Percentiles rank a stretch among this genome's conserved stretches.
phyloP scores from a whole-genome alignment of 345 rosid species.

The Aquilaria yunnanensis region DNA sequence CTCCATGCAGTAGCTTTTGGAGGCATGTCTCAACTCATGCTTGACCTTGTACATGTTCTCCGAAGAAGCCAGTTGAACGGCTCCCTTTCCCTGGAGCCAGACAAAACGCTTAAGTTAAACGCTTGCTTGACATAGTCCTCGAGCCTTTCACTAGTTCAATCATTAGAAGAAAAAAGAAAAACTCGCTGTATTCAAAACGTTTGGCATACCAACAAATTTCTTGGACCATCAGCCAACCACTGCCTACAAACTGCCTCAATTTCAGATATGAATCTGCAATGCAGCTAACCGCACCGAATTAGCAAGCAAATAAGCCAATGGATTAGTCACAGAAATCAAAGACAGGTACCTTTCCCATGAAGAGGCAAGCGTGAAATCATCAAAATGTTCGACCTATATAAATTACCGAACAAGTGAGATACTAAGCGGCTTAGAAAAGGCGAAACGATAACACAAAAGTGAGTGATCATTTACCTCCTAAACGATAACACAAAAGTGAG shows the following conservation, averaged over 20 bases:
- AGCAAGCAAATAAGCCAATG: not conserved
- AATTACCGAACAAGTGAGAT: not conserved
- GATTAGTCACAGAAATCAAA: not conserved
- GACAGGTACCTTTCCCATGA: conserved; percentile 83
- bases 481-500: conserved; percentile 1
- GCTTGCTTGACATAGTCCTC: not conserved
- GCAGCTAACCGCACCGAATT: conserved; percentile 1
- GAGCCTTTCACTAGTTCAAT: not conserved
- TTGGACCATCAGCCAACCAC: conserved; percentile 91
- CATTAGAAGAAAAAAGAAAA: not conserved
- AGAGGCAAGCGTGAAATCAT: conserved; percentile 96
- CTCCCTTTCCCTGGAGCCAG: conserved; percentile 72
- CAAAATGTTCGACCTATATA: conserved; percentile 75
- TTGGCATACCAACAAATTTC: conserved; percentile 61
- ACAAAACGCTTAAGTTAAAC: conserved; percentile 6
- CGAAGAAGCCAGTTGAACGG: conserved; percentile 46
- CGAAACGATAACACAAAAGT: conserved; percentile 1
- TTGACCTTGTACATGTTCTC: conserved; percentile 58
- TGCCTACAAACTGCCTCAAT: conserved; percentile 88
- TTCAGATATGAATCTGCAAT: conserved; percentile 84
- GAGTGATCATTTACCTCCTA: conserved; percentile 6
- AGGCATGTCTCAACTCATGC: conserved; percentile 55
- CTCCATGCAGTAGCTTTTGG: conserved; percentile 82
- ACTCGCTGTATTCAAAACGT: too few relatives aligned
- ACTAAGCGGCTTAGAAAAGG: not conserved